Conservation (phyloP, 306 rosid genomes). For the Prunus kanzakura region DNA sequence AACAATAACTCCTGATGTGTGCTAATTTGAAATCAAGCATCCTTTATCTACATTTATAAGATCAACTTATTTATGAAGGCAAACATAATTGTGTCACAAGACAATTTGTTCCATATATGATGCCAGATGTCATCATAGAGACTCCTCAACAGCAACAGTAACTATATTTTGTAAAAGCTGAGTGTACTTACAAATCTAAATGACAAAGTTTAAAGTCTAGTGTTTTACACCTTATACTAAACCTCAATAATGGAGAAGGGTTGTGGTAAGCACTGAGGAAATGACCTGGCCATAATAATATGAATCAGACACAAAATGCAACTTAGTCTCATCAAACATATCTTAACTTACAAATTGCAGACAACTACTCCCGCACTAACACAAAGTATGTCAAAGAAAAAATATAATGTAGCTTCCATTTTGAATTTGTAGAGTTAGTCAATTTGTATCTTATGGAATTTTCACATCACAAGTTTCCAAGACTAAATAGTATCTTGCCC, state of each 20-base stretch:
- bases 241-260: background rate
- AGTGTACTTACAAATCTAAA: background rate
- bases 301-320: background rate
- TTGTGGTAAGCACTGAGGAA: background rate
- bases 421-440: background rate
- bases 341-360: background rate
- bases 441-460: background rate
- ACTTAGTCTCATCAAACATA: background rate
- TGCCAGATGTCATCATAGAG: background rate
- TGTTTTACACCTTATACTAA: background rate
- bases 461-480: background rate
- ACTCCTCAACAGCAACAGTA: background rate
- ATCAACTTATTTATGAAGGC: background rate
- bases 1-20: background rate
- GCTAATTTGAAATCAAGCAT: constrained; percentile 1
- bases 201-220: background rate
- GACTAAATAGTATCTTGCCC: background rate
- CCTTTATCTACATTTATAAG: background rate
- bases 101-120: background rate
- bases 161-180: background rate
- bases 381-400: background rate
- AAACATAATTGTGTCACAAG: background rate
- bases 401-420: background rate
- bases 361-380: background rate
- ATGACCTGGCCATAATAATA: background rate